Evolutionary conservation across 768 basidiomycete genomes (phyloP).

Genomic region (Kwoniella sp.): DNA sequence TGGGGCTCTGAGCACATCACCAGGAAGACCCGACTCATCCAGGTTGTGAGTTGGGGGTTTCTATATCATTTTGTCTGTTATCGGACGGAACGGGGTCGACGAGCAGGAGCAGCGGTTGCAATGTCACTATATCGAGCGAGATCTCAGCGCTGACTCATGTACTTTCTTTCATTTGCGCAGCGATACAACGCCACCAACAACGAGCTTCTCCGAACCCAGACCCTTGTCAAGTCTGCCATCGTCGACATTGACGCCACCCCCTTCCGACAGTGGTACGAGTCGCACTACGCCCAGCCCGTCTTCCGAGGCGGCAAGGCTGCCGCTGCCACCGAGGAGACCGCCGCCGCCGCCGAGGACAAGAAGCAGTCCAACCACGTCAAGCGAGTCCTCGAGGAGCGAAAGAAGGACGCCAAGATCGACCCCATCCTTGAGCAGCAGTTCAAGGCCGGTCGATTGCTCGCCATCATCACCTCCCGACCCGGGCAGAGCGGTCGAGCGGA

Average conservation of each 20-base stretch:
- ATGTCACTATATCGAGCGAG: too few relatives aligned
- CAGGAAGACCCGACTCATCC: conserved; percentile 91
- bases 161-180: conserved; percentile 56
- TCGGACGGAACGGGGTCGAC: background rate
- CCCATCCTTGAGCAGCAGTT: conserved; percentile 85
- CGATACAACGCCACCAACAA: conserved; percentile 99
- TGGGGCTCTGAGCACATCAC: conserved; percentile 96
- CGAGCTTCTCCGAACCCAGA: conserved; percentile 99
- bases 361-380: conserved; percentile 90
- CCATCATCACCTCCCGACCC: conserved; percentile 87
- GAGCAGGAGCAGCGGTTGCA: too few relatives aligned
- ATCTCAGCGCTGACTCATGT: conserved; percentile 9
- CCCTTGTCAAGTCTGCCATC: conserved; percentile 93
- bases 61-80: background rate
- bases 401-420: conserved; percentile 94
- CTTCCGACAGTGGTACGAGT: conserved; percentile 99
- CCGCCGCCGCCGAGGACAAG: conserved; percentile 59
- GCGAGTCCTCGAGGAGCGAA: conserved; percentile 82
- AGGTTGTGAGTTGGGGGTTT: conserved; percentile 70
- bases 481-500: conserved; percentile 96
- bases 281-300: conserved; percentile 94
- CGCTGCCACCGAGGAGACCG: conserved; percentile 39
- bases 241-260: conserved; percentile 98
- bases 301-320: conserved; percentile 72
- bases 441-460: conserved; percentile 92